Evolutionary conservation across 495 filamentous ascomycete genomes (phyloP).

Genomic region (Trichoderma reesei): DNA sequence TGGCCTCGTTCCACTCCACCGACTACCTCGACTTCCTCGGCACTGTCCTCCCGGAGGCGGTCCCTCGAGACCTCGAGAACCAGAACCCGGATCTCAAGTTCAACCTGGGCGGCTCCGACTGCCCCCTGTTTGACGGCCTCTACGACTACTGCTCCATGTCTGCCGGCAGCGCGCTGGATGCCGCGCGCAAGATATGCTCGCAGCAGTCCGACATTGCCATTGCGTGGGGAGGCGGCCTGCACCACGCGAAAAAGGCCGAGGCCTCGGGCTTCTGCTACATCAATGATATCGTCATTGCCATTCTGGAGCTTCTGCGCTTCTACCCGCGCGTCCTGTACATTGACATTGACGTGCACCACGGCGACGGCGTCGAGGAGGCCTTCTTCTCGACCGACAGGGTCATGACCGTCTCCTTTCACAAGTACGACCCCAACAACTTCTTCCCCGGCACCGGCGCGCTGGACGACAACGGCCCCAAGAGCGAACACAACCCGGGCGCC

Average conservation of each 20-base stretch:
- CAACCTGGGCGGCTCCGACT: constrained; percentile 84
- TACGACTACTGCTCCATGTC: constrained; percentile 94
- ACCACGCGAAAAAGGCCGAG: constrained; percentile 96
- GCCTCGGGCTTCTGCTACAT: constrained; percentile 98
- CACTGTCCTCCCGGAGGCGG: constrained; percentile 38
- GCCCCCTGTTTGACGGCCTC: constrained; percentile 91
- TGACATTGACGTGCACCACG: constrained; percentile 97
- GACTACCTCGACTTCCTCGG: constrained; percentile 87
- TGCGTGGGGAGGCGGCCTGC: constrained; percentile 95
- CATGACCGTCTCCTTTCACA: constrained; percentile 98
- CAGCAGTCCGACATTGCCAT: constrained; percentile 87
- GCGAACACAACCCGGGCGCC: constrained; percentile 80
- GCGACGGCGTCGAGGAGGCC: constrained; percentile 94
- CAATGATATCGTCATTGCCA: constrained; percentile 95
- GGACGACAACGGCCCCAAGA: constrained; percentile 77
- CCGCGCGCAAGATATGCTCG: constrained; percentile 78
- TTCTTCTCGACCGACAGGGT: constrained; percentile 97
- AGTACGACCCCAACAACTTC: constrained; percentile 81
- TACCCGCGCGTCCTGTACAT: constrained; percentile 93
- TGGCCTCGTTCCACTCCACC: constrained; percentile 72
- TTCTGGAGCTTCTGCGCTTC: constrained; percentile 88
- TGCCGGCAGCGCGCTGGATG: constrained; percentile 80
- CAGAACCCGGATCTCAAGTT: constrained; percentile 48
- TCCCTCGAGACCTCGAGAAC: constrained; percentile 40
- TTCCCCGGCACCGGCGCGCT: constrained; percentile 93